Evolutionary conservation across 2,329 filamentous ascomycete genomes (phyloP), one percentile per base, ranked within the genome.

Genomic region (Penicillium sp.): DNA sequence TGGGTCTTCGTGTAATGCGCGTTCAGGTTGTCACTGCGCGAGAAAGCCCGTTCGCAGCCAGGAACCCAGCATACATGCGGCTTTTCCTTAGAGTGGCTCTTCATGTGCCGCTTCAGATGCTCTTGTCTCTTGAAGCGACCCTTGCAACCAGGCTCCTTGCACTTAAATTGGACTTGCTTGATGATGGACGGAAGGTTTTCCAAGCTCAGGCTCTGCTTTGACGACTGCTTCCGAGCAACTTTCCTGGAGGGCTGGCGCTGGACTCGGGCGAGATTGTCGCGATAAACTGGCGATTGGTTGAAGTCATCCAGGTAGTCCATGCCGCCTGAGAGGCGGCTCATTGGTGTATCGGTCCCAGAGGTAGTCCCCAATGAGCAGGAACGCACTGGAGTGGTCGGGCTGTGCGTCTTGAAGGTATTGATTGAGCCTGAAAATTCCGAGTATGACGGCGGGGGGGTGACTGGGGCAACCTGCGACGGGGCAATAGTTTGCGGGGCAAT

Each of bases 61-160:
- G 69, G 68, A 2, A 72, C 69, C 71, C 70, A 73, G 53, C 71
- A 73, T 70, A 68, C n/a, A n/a, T n/a, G n/a, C n/a, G n/a, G n/a
- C n/a, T n/a, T n/a, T n/a, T n/a, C n/a, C n/a, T n/a, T n/a, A 28
- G 71, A 72, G 48, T 75, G 73, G 15, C 68, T 75, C 59, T 69
- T 72, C 63, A 72, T 70, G 56, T 77, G 75, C 10, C 74, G 63
- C 61, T 75, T 75, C 17, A 75, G 61, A 49, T 76, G 74, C 53
- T 77, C 74, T 51, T 74, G 71, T 41, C 75, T 61, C 62, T 74
- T 72, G 59, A 77, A 77, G 5, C 68, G 68, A 7, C 69, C 69
- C 48, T 67, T 67, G 56, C 73, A 75, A 6, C 69, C 71, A 2
- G 67, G 64, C 41, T 69, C 66, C 35, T 67, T 65, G 63, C 73